phyloP scores from a whole-genome alignment of 1,284 basidiomycete species.

The Wallemia hederae region DNA sequence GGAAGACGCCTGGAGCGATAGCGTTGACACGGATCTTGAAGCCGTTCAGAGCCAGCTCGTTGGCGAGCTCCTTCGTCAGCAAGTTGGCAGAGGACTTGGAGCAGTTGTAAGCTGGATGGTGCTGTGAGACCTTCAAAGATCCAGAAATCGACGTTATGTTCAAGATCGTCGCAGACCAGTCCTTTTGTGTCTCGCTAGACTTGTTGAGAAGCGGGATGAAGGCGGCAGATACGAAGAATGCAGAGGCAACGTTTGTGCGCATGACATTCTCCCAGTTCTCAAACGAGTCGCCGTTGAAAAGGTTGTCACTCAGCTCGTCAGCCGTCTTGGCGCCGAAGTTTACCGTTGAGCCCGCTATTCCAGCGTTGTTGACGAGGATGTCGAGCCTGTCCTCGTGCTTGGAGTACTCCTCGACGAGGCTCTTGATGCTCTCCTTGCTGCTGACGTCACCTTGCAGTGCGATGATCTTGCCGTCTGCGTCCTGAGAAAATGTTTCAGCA shows the following conservation, averaged over 20 bases:
- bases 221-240: slow-evolving; percentile 9
- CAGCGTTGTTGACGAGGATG: slow-evolving; percentile 3
- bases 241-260: slow-evolving; percentile 8
- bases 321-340: slow-evolving; percentile 6
- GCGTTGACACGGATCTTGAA: slow-evolving; percentile 15
- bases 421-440: not conserved
- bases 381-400: not conserved
- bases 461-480: slow-evolving; percentile 3
- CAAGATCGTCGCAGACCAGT: not conserved
- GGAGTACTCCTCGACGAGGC: not conserved
- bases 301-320: slow-evolving; percentile 5
- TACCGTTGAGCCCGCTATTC: slow-evolving; percentile 3
- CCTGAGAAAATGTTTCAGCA: slow-evolving; percentile 7
- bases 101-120: not conserved
- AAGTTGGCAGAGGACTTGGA: not conserved
- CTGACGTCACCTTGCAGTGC: not conserved
- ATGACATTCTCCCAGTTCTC: slow-evolving; percentile 11
- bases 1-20: slow-evolving; percentile 13
- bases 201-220: slow-evolving; percentile 9
- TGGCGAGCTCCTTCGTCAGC: not conserved
- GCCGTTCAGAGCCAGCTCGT: slow-evolving; percentile 5
- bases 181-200: slow-evolving; percentile 5
- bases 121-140: not conserved
- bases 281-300: slow-evolving; percentile 9
- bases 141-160: not conserved